phyloP scores from a whole-genome alignment of 768 basidiomycete genomes.

The Suillus weaverae region DNA sequence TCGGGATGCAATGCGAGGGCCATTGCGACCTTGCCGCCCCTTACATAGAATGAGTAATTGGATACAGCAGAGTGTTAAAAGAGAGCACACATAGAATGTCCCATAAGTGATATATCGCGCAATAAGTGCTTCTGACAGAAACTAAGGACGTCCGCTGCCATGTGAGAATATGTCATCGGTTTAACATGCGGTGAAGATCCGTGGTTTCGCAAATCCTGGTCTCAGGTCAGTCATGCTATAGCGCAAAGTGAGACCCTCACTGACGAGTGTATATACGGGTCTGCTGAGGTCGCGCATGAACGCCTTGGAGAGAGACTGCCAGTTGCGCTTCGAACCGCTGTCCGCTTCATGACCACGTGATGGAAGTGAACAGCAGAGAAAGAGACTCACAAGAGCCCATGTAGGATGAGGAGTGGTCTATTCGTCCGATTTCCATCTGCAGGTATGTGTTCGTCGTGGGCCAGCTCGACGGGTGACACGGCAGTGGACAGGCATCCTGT shows the following conservation, averaged over 20 bases:
- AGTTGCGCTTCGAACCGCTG: slow-evolving; percentile 90
- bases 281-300: slow-evolving; percentile 63
- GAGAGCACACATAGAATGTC: slow-evolving; percentile 81
- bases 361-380: neutral
- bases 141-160: slow-evolving; percentile 76
- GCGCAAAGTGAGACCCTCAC: slow-evolving; percentile 14
- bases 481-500: slow-evolving; percentile 23
- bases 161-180: slow-evolving; percentile 73
- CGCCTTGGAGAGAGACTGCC: slow-evolving; percentile 77
- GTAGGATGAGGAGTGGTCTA: slow-evolving; percentile 55
- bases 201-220: slow-evolving; percentile 87
- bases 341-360: slow-evolving; percentile 6
- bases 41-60: slow-evolving; percentile 28
- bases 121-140: slow-evolving; percentile 60
- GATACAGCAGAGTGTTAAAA: neutral
- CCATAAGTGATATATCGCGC: slow-evolving; percentile 69
- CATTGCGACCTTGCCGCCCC: slow-evolving; percentile 89
- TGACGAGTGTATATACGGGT: slow-evolving; percentile 74
- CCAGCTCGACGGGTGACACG: slow-evolving; percentile 27
- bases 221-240: neutral
- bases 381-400: slow-evolving; percentile 59
- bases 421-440: slow-evolving; percentile 31
- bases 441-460: slow-evolving; percentile 34
- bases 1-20: slow-evolving; percentile 53
- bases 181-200: slow-evolving; percentile 75